These are phyloP conservation scores for Chenopodium album DNA, from an alignment of 148 eudicot species.

Conservation along the genomic window DNA sequence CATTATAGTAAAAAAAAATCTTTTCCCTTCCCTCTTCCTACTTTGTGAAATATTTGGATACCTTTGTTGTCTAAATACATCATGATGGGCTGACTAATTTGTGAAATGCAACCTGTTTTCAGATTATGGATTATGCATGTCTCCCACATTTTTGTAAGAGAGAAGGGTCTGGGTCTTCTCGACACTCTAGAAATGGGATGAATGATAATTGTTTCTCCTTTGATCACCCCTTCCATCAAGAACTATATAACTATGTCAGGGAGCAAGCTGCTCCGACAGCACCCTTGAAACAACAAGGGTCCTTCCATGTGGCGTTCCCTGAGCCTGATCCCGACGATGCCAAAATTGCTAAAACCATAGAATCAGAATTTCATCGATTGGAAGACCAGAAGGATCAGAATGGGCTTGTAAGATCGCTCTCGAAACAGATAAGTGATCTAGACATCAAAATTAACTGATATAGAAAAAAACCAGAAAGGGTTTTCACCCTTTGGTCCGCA, in stretches of 20 bases:
- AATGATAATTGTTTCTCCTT: conserved; percentile 63
- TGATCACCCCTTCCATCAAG: conserved; percentile 70
- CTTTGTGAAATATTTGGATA: too few relatives aligned
- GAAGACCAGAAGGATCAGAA: conserved; percentile 42
- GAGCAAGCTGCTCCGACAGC: conserved; percentile 46
- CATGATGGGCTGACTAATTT: conserved; percentile 5
- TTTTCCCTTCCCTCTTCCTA: neutral
- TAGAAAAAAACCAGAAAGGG: neutral
- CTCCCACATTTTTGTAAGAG: conserved; percentile 94
- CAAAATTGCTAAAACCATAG: conserved; percentile 73
- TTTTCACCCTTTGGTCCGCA: neutral
- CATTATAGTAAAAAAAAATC: neutral
- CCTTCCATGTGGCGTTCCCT: conserved; percentile 79
- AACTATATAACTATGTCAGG: conserved; percentile 57
- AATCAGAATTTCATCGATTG: conserved; percentile 65
- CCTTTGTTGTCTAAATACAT: too few relatives aligned
- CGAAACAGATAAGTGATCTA: conserved; percentile 44
- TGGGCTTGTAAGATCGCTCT: conserved; percentile 38
- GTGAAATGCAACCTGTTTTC: conserved; percentile 28
- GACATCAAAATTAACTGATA: conserved; percentile 53
- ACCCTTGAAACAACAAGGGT: conserved; percentile 62
- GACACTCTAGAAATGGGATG: conserved; percentile 60
- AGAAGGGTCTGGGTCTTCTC: conserved; percentile 90
- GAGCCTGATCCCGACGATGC: conserved; percentile 71
- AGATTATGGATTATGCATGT: conserved; percentile 93